Evolutionary conservation across 2,329 filamentous ascomycete genomes (phyloP).

Genomic region (Fusarium duplospermum): DNA sequence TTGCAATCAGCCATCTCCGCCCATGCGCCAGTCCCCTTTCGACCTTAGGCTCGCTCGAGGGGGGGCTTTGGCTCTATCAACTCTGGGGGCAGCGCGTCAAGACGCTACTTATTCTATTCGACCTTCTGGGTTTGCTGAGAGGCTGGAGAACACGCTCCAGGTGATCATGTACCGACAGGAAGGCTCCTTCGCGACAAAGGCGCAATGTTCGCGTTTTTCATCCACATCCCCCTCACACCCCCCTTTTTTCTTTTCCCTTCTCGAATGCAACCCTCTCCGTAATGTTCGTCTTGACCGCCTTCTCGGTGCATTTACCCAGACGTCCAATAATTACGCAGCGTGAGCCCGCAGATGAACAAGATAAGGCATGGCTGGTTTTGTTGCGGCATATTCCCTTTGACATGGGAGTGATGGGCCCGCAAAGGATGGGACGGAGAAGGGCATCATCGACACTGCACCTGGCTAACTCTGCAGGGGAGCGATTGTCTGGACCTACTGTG

Average conservation of each 20-base stretch:
- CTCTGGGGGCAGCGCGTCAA: not conserved
- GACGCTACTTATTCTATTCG: conserved; percentile 10
- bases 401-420: conserved; percentile 38
- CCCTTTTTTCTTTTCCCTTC: conserved; percentile 16
- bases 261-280: conserved; percentile 39
- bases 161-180: not conserved
- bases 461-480: conserved; percentile 41
- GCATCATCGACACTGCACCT: conserved; percentile 28
- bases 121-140: not conserved
- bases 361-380: conserved; percentile 37
- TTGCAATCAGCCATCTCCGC: conserved; percentile 24
- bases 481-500: conserved; percentile 27
- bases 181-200: conserved; percentile 2
- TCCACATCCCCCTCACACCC: conserved; percentile 14
- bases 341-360: conserved; percentile 34
- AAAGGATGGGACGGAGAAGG: conserved; percentile 36
- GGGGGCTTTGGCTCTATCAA: not conserved
- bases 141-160: not conserved
- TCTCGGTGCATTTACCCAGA: conserved; percentile 35
- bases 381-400: conserved; percentile 41
- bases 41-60: conserved; percentile 12
- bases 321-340: conserved; percentile 37
- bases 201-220: conserved; percentile 13
- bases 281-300: conserved; percentile 40
- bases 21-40: conserved; percentile 18